Conservation (phyloP, 1,284 basidiomycete species). For the Acaromyces ingoldii region DNA sequence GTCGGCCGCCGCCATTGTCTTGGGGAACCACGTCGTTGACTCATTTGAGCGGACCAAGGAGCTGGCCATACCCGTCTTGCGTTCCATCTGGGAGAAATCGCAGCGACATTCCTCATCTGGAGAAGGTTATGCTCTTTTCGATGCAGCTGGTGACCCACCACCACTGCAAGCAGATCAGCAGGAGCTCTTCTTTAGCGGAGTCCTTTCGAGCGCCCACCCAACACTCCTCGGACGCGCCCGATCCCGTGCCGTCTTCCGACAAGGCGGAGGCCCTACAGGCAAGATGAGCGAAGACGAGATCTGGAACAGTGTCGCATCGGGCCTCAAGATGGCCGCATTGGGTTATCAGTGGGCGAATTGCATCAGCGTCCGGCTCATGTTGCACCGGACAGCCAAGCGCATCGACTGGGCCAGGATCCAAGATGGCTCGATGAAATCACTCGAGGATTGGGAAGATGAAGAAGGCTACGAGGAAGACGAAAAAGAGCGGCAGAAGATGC, state of each 20-base stretch:
- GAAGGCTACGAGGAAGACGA: no score
- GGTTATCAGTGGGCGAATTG: slow-evolving; percentile 2
- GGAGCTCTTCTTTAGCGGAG: not conserved
- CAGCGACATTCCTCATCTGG: not conserved
- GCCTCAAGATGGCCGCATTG: slow-evolving; percentile 1
- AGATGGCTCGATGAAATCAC: no score
- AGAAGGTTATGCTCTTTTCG: not conserved
- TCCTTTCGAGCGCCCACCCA: not conserved
- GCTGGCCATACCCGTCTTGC: not conserved
- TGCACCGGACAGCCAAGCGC: no score
- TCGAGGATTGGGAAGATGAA: no score
- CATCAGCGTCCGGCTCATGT: slow-evolving; percentile 3
- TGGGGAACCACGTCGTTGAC: slow-evolving; percentile 5
- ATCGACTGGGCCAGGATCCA: no score
- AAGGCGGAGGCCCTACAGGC: not conserved
- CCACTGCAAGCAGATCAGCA: not conserved
- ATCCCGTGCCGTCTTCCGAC: not conserved
- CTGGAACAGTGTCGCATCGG: not conserved
- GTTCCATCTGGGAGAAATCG: not conserved
- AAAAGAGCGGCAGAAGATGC: no score
- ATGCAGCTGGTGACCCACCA: not conserved
- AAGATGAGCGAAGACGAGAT: not conserved
- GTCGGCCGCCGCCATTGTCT: not conserved
- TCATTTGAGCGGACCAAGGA: not conserved
- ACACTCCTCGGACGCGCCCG: not conserved